Percentiles rank a stretch among this genome's conserved stretches.
Evolutionary conservation across 2,329 filamentous ascomycete genomes (phyloP).

Genomic region (Penicillium sp.): DNA sequence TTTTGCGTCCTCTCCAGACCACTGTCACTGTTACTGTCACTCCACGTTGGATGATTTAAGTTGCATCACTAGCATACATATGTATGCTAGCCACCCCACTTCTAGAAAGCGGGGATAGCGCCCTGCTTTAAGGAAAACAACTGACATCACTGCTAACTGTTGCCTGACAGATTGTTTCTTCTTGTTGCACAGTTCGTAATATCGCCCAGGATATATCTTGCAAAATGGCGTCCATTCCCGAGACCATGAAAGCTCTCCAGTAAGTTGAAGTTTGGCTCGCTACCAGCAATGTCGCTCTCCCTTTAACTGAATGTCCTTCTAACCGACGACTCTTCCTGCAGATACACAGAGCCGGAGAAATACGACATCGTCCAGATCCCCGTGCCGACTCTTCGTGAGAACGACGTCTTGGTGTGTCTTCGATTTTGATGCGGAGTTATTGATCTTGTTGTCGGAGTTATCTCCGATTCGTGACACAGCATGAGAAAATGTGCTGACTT

Average conservation of each 20-base stretch:
- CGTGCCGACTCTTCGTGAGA: constrained; percentile 57
- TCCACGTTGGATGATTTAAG: background rate
- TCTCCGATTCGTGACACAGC: background rate
- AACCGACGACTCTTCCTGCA: constrained; percentile 17
- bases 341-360: constrained; percentile 60
- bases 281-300: background rate
- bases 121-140: background rate
- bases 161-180: background rate
- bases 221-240: constrained; percentile 38
- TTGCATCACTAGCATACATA: background rate
- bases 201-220: too few relatives aligned
- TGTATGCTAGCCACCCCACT: background rate
- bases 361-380: constrained; percentile 61
- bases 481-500: background rate
- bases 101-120: constrained; percentile 2
- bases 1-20: background rate
- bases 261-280: constrained; percentile 21
- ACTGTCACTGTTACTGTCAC: too few relatives aligned
- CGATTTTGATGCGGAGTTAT: background rate
- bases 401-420: constrained; percentile 54
- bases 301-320: background rate
- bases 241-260: constrained; percentile 61
- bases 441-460: constrained; percentile 10
- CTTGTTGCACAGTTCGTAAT: too few relatives aligned
- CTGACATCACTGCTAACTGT: constrained; percentile 7